Evolutionary conservation across 768 basidiomycete species (phyloP), one percentile per base, ranked within the genome.

Genomic region (Gymnopilus junonius): DNA sequence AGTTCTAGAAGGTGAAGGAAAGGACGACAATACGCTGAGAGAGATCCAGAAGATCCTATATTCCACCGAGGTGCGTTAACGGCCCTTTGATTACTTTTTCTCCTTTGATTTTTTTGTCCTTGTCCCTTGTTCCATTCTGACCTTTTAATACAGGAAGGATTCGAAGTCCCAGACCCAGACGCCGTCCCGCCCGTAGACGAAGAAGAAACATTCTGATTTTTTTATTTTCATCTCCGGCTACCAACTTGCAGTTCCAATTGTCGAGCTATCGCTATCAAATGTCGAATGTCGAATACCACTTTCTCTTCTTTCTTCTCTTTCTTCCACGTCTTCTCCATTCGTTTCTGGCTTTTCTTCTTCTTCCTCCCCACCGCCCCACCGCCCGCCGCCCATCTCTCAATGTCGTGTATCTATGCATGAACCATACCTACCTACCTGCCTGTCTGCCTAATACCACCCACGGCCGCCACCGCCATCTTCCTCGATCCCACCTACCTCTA

Each of bases 1-100:
- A 69, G 75, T 74, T 2, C 79, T 87, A 14, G 89, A 89, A 65
- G 78, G 67, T 1, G 80, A 84, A 7, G 85, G 82, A 6, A 83
- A 85, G 63, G 85, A 87, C 8, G 89, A 90, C 62, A 67, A 78
- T 0, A 83, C 85, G 1, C 79, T 99, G 59, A 80, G 81, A 61
- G 87, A 92, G 65, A 94, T 99, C 63, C 95, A 97, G 75, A 88
- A 89, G 75, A 97, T 99, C 67, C 79, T 99, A 17, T 99, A 99
- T 75, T 91, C 91, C 23, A 97, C 96, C 12, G 95, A 97, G 88
- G 97, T 95, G 66, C 59, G 85, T 76, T 11, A 50, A 51, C 1
- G n/a, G 42, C 6, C 21, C n/a, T 37, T 29, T 27, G 40, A 37
- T 39, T n/a, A 48, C 56, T 2, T 27, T 39, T 21, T 23, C 48